Evolutionary conservation across 179 eudicot genomes (phyloP).

Genomic region (Silene coronaria): DNA sequence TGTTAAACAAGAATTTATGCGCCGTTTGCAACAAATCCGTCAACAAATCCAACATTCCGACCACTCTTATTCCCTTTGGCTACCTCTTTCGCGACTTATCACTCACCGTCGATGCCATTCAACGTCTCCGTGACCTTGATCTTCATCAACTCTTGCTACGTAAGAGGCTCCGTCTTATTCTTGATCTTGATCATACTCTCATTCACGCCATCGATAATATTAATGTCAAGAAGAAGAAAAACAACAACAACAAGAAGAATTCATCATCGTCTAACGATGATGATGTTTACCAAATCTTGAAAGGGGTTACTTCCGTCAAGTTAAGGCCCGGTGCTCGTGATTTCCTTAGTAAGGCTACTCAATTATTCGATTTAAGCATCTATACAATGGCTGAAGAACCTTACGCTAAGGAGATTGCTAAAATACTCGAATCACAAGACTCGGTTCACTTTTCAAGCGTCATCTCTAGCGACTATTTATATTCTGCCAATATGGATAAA

Average conservation of each 20-base stretch:
- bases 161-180: background rate
- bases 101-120: background rate
- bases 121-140: background rate
- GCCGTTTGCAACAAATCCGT: background rate
- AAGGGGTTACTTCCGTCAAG: background rate
- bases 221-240: no score
- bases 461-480: background rate
- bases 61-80: background rate
- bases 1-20: background rate
- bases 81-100: background rate
- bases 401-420: background rate
- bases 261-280: background rate
- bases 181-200: background rate
- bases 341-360: background rate
- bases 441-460: background rate
- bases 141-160: background rate
- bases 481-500: no score
- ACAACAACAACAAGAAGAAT: no score
- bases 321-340: background rate
- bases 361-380: background rate
- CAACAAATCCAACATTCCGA: background rate
- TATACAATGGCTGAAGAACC: background rate
- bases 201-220: no score
- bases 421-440: background rate
- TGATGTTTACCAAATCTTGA: background rate